Evolutionary conservation across 192 early-diverging fungal genomes (phyloP), one percentile per base, ranked within the genome.

Genomic region (Phlyctochytrium bullatum): DNA sequence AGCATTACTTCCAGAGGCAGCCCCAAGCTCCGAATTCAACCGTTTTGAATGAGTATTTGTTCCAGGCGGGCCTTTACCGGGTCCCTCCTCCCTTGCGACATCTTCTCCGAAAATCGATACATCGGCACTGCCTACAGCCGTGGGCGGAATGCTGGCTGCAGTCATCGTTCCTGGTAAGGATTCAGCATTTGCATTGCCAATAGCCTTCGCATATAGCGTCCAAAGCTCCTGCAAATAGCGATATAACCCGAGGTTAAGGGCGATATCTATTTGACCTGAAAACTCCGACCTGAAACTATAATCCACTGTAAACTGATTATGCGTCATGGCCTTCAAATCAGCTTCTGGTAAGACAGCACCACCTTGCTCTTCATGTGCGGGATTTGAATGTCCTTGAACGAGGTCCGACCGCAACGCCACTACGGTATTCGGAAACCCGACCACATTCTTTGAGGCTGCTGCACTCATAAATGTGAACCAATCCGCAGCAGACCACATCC

Each of bases 241-340:
- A 56, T 83, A 81, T 52, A 83, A 62, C 1, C 79, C 81, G 65
- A 83, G 68, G 57, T 83, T 83, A 20, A 83, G 62, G 2, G 81
- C 81, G 47, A 83, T 69, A 35, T 83, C 79, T 51, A 83, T 78
- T 24, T 72, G 73, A 16, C 79, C 77, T 14, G 65, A 59, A 50
- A 83, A 83, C 6, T 76, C 64, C 2, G 81, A 73, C 3, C 66
- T 58, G 57, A 81, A 78, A 12, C 52, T 30, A 50, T 71, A 72
- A 52, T 81, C 74, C n/a, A 83, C 77, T 2, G 34, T 33, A 20
- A 17, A 14, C n/a, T n/a, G n/a, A 30, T 71, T 54, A 23, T 64
- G 14, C 25, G 68, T 66, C 29, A 64, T 35, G 0, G 65, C 58
- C 4, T 66, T 25, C n/a, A 77, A 57, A 24, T 25, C 57, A 14